A percentile compares a stretch with the other conserved stretches of the same genome.
These are phyloP conservation scores for Auriculariales sp. DNA, from an alignment of 768 basidiomycete species.

Conservation along the genomic window DNA sequence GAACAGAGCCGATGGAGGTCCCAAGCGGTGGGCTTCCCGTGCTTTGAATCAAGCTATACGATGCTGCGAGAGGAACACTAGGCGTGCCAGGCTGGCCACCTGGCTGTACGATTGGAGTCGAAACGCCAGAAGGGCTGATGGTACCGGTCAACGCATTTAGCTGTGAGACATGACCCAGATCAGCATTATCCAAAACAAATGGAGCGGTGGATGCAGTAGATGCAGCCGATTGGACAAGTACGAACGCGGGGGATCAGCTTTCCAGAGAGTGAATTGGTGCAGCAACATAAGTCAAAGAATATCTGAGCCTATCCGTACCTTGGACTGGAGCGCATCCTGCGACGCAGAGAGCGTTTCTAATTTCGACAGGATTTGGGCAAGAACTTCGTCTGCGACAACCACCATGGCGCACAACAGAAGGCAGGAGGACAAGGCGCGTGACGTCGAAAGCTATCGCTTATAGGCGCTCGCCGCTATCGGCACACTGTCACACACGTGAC, in stretches of 20 bases:
- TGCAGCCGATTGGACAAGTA: constrained; percentile 38
- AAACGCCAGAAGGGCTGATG: constrained; percentile 14
- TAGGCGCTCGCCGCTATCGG: neutral
- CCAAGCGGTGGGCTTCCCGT: neutral
- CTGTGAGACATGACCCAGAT: constrained; percentile 6
- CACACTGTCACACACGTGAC: no score
- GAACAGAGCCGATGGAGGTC: neutral
- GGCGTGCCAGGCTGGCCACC: neutral
- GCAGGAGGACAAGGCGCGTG: neutral
- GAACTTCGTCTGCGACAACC: constrained; percentile 30
- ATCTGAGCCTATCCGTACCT: constrained; percentile 32
- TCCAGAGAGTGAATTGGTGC: neutral
- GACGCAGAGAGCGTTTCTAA: constrained; percentile 56
- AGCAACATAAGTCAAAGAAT: constrained; percentile 1
- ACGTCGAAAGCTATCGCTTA: neutral
- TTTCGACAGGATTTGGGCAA: constrained; percentile 60
- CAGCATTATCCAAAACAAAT: constrained; percentile 6
- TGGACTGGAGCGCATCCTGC: constrained; percentile 66
- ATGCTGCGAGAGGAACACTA: neutral
- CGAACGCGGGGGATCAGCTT: neutral
- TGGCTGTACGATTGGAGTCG: constrained; percentile 4
- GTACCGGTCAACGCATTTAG: constrained; percentile 17
- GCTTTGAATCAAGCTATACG: no score
- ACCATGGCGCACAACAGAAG: neutral
- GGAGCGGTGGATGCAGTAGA: constrained; percentile 11